Base-by-base conservation (phyloP, 352 stramenopile genomes). In the Blastocystis sp. region DNA sequence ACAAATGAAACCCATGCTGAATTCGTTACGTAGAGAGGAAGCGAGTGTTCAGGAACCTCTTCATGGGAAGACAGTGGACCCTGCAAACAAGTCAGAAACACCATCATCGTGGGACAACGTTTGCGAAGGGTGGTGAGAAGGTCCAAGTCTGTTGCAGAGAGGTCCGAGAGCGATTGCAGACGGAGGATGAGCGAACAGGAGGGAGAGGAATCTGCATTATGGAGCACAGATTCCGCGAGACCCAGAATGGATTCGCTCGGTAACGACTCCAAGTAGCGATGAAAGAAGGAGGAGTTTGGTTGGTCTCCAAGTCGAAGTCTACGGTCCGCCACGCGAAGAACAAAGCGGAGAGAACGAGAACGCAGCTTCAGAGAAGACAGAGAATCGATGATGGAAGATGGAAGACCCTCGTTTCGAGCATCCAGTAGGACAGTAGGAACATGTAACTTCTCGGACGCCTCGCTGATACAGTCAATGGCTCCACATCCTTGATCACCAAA, bases 401-500 rank as follows among this genome's bases (percentile, higher is more conserved):
- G 24, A 7, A 78, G 34, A 32, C 21, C 44, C 6, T 2, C 48
- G 6, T 38, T 57, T 36, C 67, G 67, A 78, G 36, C 16, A 36
- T 78, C 67, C 24, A 78, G 67, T 4, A 78, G 27, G 49, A 78
- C 34, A 18, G 44, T 63, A 24, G 67, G 67, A 18, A 78, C 21
- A 18, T 61, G 21, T 16, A 59, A 34, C 24, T 57, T 2, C 8
- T 4, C 56, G 11, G 67, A 49, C 8, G 49, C 67, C 57, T 78
- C 67, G 24, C 57, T 57, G 6, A 78, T 56, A 40, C 67, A 78
- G 57, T 78, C 67, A 29, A 78, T 40, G 34, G 38, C 32, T 29
- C 67, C 67, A 61, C 67, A 78, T 21, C 67, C 67, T 29, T 42
- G 24, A 78, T 78, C 67, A 14, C 67, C 67, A 56, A 78, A 63